A percentile compares a stretch with the other conserved stretches of the same genome.
phyloP scores from a whole-genome alignment of 1,139 yeast genomes.

The Blastobotrys buckinghamii region DNA sequence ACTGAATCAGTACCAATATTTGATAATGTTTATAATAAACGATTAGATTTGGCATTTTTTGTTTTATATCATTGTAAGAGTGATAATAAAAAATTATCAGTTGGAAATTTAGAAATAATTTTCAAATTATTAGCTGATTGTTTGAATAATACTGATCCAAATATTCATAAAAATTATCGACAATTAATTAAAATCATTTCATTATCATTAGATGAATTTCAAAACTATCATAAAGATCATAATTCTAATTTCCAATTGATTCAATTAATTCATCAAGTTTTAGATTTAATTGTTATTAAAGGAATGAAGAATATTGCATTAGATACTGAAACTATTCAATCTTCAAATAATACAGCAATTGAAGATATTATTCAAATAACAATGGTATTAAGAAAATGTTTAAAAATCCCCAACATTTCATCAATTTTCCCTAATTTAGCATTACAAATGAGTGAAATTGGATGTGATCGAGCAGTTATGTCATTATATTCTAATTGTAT shows the following conservation, averaged over 20 bases:
- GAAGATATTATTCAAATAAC: slow-evolving; percentile 64
- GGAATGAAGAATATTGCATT: slow-evolving; percentile 29
- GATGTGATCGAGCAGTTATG: slow-evolving; percentile 57
- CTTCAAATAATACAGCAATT: slow-evolving; percentile 36
- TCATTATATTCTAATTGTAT: slow-evolving; percentile 67
- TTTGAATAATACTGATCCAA: background rate
- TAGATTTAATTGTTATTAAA: slow-evolving; percentile 28
- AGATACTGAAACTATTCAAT: slow-evolving; percentile 14
- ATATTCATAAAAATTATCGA: slow-evolving; percentile 16
- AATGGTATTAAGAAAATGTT: slow-evolving; percentile 55
- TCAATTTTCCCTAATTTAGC: slow-evolving; percentile 50
- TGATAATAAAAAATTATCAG: slow-evolving; percentile 7
- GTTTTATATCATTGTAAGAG: slow-evolving; percentile 43
- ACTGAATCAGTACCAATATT: slow-evolving; percentile 40
- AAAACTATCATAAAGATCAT: background rate
- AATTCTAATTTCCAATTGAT: slow-evolving; percentile 18
- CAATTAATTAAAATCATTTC: slow-evolving; percentile 24
- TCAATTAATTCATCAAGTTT: slow-evolving; percentile 24
- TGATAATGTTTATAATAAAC: slow-evolving; percentile 49
- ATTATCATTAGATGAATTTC: slow-evolving; percentile 25
- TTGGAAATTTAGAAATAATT: slow-evolving; percentile 17
- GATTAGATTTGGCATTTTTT: slow-evolving; percentile 67
- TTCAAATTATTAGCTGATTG: slow-evolving; percentile 24
- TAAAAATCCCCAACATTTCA: slow-evolving; percentile 45
- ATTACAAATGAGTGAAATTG: slow-evolving; percentile 48